Conservation (phyloP, 768 basidiomycete species). For the Russula lepida region DNA sequence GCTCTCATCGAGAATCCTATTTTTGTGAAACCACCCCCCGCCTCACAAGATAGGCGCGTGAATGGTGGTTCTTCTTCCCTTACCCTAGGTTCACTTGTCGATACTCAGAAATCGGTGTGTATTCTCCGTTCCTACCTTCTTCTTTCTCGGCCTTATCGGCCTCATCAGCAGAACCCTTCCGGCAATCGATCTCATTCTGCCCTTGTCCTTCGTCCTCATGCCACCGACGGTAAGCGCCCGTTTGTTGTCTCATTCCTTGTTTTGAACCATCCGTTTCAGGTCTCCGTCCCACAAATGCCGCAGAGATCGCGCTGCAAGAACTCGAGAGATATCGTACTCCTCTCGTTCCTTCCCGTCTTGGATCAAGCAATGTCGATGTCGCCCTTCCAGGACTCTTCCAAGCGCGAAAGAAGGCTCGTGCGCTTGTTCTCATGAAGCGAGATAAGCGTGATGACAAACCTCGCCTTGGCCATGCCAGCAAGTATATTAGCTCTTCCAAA, state of each 20-base stretch:
- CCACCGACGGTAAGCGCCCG: slow-evolving; percentile 13
- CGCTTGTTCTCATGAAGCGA: slow-evolving; percentile 50
- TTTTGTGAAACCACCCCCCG: slow-evolving; percentile 55
- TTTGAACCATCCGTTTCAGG: slow-evolving; percentile 18
- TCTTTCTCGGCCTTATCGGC: not conserved
- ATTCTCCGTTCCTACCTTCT: not conserved
- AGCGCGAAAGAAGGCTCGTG: slow-evolving; percentile 34
- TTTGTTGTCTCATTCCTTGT: slow-evolving; percentile 16
- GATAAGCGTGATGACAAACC: slow-evolving; percentile 41
- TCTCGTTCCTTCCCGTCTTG: slow-evolving; percentile 54
- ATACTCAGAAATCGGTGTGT: slow-evolving; percentile 19
- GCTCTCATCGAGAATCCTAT: slow-evolving; percentile 55
- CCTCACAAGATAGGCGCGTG: slow-evolving; percentile 19
- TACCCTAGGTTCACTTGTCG: slow-evolving; percentile 25
- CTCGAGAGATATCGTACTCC: slow-evolving; percentile 76
- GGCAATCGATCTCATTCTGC: slow-evolving; percentile 13
- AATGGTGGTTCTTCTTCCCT: slow-evolving; percentile 10
- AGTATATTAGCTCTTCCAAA: slow-evolving; percentile 25
- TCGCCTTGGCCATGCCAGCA: slow-evolving; percentile 35
- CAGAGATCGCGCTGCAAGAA: slow-evolving; percentile 62
- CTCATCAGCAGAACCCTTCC: slow-evolving; percentile 6
- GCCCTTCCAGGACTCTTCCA: slow-evolving; percentile 55
- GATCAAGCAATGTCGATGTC: slow-evolving; percentile 20
- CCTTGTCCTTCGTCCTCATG: slow-evolving; percentile 2
- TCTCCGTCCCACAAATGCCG: slow-evolving; percentile 38